phyloP scores from a whole-genome alignment of 352 stramenopile genomes.

The Nothophytophthora sp. region DNA sequence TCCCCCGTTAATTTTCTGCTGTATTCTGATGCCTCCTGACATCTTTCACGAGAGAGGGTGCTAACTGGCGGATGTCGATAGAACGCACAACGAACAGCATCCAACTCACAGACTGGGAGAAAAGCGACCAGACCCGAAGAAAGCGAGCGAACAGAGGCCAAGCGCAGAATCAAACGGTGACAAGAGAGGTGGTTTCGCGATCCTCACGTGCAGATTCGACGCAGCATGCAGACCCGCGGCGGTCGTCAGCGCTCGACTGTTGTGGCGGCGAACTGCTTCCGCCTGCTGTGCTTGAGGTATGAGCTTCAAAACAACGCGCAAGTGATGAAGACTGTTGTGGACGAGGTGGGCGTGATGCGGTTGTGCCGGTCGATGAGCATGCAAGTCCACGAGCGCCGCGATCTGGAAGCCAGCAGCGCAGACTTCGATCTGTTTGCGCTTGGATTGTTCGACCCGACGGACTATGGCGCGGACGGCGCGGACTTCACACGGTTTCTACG shows the following conservation, averaged over 20 bases:
- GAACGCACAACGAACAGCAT: not conserved
- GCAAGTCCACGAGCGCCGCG: not conserved
- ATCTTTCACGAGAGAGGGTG: no score
- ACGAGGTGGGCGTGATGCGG: constrained; percentile 48
- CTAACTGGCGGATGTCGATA: no score
- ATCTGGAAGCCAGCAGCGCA: constrained; percentile 6
- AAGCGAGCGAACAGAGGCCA: not conserved
- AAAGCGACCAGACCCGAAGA: not conserved
- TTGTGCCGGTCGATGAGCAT: constrained; percentile 37
- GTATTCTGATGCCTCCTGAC: no score
- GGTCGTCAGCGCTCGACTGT: not conserved
- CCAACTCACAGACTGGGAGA: not conserved
- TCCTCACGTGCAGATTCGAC: not conserved
- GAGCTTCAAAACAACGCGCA: constrained; percentile 46
- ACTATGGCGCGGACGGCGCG: constrained; percentile 44
- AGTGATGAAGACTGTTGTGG: constrained; percentile 47
- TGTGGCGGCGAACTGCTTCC: constrained; percentile 22
- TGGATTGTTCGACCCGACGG: constrained; percentile 27
- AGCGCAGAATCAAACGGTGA: not conserved
- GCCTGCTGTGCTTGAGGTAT: constrained; percentile 28
- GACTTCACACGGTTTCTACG: constrained; percentile 45
- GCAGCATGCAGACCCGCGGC: not conserved
- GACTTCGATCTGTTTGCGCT: constrained; percentile 26
- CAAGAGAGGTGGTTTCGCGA: not conserved
- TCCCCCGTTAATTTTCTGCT: no score